Conservation (phyloP, 768 basidiomycete genomes). For the Tricholoma hemisulphureum region DNA sequence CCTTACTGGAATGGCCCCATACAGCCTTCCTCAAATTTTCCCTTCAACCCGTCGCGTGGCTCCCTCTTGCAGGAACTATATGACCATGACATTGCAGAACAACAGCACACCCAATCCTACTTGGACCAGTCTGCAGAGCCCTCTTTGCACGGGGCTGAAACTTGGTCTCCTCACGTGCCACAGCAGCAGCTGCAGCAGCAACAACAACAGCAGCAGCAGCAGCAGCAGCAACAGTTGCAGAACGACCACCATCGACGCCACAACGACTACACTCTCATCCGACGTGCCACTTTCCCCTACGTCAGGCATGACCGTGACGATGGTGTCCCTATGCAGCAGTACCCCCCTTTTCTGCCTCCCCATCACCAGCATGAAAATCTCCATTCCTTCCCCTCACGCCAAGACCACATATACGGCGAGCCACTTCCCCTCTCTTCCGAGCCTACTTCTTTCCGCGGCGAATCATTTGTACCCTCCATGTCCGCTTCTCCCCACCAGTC, state of each 20-base stretch:
- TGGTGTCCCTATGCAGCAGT: conserved; percentile 36
- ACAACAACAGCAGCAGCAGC: conserved; percentile 33
- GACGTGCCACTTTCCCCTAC: conserved; percentile 75
- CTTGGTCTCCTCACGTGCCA: conserved; percentile 23
- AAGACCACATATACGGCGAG: conserved; percentile 36
- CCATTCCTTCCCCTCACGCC: conserved; percentile 31
- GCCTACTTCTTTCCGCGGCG: conserved; percentile 25
- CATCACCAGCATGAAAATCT: conserved; percentile 39
- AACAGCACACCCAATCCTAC: conserved; percentile 31
- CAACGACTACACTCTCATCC: conserved; percentile 49
- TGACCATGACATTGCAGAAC: conserved; percentile 51
- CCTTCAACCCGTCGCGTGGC: conserved; percentile 33
- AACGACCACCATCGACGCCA: conserved; percentile 36
- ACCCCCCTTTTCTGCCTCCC: conserved; percentile 42
- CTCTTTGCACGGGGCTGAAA: conserved; percentile 19
- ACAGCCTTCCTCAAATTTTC: conserved; percentile 28
- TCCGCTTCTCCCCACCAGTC: conserved; percentile 41
- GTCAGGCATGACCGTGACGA: conserved; percentile 70
- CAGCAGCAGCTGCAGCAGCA: conserved; percentile 34
- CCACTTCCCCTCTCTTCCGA: conserved; percentile 27
- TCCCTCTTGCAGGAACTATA: conserved; percentile 74
- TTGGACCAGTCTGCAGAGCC: conserved; percentile 33
- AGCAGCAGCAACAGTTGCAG: conserved; percentile 35
- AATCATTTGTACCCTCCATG: conserved; percentile 38
- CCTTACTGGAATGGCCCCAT: conserved; percentile 33